Evolutionary conservation across 768 basidiomycete species (phyloP).

Genomic region (Naganishia kalamii): DNA sequence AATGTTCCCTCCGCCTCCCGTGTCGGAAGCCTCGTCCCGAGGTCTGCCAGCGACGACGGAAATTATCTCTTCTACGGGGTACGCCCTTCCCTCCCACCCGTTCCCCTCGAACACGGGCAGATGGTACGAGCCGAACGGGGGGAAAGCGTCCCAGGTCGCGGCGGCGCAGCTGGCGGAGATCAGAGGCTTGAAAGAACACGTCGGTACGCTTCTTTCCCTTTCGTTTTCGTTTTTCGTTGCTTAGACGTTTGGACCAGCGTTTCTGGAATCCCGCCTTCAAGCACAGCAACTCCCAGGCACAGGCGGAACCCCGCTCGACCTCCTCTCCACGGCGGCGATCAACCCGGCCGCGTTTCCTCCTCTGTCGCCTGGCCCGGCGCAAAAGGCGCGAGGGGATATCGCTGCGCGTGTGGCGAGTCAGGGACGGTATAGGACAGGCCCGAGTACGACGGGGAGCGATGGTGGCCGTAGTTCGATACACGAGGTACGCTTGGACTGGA

Average conservation of each 20-base stretch:
- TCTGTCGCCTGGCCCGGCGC: neutral
- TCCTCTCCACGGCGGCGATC: constrained; percentile 4
- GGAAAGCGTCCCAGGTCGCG: neutral
- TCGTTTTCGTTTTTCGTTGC: neutral
- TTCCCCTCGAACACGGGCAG: neutral
- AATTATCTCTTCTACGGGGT: neutral
- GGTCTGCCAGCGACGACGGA: too few relatives aligned
- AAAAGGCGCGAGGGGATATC: neutral
- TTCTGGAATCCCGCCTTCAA: neutral
- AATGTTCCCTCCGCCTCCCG: too few relatives aligned
- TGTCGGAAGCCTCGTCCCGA: too few relatives aligned
- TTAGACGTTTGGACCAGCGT: neutral
- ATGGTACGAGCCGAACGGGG: constrained; percentile 14
- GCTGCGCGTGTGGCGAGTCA: neutral
- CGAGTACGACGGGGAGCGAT: neutral
- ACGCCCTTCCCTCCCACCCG: neutral
- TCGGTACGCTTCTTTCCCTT: neutral
- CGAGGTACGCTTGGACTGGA: too few relatives aligned
- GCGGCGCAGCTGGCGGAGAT: constrained; percentile 13
- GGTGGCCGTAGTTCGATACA: constrained; percentile 4
- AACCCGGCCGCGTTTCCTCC: neutral
- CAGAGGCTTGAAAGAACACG: neutral
- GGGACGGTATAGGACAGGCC: too few relatives aligned
- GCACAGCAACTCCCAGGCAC: neutral
- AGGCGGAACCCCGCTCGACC: neutral